A percentile compares a stretch with the other conserved stretches of the same genome.
Evolutionary conservation across 306 rosid species (phyloP).

Genomic region (Lotus japonicus): DNA sequence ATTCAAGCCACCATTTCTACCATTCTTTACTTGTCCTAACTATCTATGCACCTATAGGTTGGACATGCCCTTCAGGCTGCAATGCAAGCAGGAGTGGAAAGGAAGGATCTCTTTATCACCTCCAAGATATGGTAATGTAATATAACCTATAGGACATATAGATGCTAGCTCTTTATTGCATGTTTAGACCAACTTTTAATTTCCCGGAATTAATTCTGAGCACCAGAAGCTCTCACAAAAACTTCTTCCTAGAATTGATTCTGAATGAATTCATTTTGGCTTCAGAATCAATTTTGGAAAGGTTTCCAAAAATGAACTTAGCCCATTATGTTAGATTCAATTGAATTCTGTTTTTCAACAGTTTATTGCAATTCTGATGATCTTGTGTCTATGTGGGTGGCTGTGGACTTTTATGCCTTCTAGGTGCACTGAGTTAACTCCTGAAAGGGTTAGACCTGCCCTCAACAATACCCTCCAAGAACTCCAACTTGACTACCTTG

Average conservation of each 20-base stretch:
- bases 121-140: slow-evolving; percentile 49
- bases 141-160: not conserved
- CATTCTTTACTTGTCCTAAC: not conserved
- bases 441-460: slow-evolving; percentile 61
- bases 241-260: too few species aligned
- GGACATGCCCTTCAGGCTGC: slow-evolving; percentile 50
- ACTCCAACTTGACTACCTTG: slow-evolving; percentile 58
- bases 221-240: too few species aligned
- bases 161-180: not conserved
- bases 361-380: not conserved
- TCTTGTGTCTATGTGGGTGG: not conserved
- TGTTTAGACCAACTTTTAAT: too few species aligned
- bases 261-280: too few species aligned
- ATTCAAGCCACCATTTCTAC: not conserved
- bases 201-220: too few species aligned
- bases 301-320: too few species aligned
- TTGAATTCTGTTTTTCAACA: not conserved
- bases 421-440: slow-evolving; percentile 62
- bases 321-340: not conserved
- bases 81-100: slow-evolving; percentile 48
- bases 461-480: slow-evolving; percentile 45
- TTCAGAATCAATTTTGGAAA: too few species aligned
- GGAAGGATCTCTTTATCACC: slow-evolving; percentile 49
- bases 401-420: not conserved
- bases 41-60: slow-evolving; percentile 29